Base-by-base conservation (phyloP, 2,329 filamentous ascomycete species). In the Trichoderma endophyticum region DNA sequence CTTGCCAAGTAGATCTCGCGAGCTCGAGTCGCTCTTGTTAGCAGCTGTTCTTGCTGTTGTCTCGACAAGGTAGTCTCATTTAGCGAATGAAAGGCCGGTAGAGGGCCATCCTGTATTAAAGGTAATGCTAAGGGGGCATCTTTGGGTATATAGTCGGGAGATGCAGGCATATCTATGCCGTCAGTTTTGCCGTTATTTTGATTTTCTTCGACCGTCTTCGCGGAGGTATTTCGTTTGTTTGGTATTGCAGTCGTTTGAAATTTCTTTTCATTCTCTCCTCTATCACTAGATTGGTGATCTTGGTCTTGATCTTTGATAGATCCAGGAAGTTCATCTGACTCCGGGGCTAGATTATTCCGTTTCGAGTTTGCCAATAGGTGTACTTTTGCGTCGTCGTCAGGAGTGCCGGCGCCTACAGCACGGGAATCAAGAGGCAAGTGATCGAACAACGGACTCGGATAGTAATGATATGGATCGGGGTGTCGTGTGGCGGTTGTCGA, bases 1-100 rank as follows among this genome's bases (percentile, higher is more conserved):
- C 78, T 81, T 12, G 80, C 81, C 7, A 93, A 83, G 75, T 89
- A 91, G 12, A 92, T 81, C 77, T 92, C 86, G 72, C 92, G 88
- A 60, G 91, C 90, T 75, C 88, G 86, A 1, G 83, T 84, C 34
- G 91, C 91, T 60, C 89, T 87, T 65, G 81, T 83, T 78, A 82
- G 64, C n/a, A 79, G 69, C 18, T 78, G 74, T 24, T 75, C 72
- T 32, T 70, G 57, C 11, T 73, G 48, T 30, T 51, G 61, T 43
- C 32, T 34, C 28, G 60, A 59, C 11, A 64, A 30, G 18, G 65
- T 64, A 61, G 39, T 48, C 5, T 63, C 32, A 3, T 48, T 62
- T 1, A 24, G 21, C 14, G n/a, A 48, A 26, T 4, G 39, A 54
- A 62, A 36, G 14, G 39, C 28, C 9, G 36, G 39, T 14, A 57